Evolutionary conservation across 192 early-diverging fungal genomes (phyloP), one percentile per base, ranked within the genome.

Genomic region (Coemansia sp.): DNA sequence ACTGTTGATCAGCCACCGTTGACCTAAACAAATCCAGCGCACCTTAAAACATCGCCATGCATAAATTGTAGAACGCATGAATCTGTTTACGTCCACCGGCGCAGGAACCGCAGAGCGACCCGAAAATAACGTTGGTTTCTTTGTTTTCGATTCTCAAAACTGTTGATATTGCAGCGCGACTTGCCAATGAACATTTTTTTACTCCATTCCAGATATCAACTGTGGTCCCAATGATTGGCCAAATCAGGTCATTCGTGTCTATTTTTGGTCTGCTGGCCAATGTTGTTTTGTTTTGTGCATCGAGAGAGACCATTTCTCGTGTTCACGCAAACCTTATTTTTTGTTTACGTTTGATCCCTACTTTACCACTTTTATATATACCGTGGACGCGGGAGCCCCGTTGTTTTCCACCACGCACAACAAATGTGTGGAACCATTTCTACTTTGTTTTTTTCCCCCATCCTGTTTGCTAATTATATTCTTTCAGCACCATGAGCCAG

Each of bases 261-360:
- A 25, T 52, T 57, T 57, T 57, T 57, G 55, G n/a, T 57, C 55
- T 36, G 55, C 55, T 57, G 23, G 33, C 32, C 32, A 57, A 57
- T 57, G 17, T 1, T 29, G 29, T 29, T 3, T 29, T 57, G 33
- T 25, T 53, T 5, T 57, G 34, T 17, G 11, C 38, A 40, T 40
- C 38, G 38, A 13, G 38, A 36, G 17, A 52, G 42, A 45, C 42
- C 42, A 17, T 45, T 45, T 45, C 17, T 17, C 14, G 15, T 52
- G 49, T 22, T 52, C 49, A 25, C 10, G 49, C 49, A 25, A 25
- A 25, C 49, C 9, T 52, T 52, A 25, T 25, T 52, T 25, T 25
- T 25, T 15, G 11, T 52, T 52, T 52, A 20, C 19, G 29, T 48
- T 20, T 48, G 38, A 11, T 40, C 38, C 45, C 13, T 52, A 22